Percentiles rank a stretch among this genome's conserved stretches.
Conservation (phyloP, 2,329 filamentous ascomycete genomes). For the Didymosphaeria variabile region DNA sequence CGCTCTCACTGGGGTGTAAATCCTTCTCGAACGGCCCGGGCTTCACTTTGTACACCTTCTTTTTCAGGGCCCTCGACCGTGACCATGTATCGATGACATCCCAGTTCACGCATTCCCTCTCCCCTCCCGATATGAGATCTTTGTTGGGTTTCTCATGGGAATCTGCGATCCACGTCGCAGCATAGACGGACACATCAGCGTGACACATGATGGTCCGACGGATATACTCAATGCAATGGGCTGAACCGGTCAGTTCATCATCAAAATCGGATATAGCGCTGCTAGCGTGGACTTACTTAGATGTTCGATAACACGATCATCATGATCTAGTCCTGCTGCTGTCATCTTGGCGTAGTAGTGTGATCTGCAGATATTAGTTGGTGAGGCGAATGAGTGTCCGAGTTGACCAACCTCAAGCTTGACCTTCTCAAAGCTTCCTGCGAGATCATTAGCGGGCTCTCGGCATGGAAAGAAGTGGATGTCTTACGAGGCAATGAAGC, state of each 20-base stretch:
- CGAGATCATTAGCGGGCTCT: neutral
- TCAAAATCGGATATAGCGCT: neutral
- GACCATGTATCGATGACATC: slow-evolving; percentile 7
- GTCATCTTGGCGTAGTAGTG: slow-evolving; percentile 15
- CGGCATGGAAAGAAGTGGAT: neutral
- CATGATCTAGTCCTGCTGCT: neutral
- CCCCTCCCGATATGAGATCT: slow-evolving; percentile 2
- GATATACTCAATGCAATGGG: slow-evolving; percentile 12
- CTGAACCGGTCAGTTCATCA: neutral
- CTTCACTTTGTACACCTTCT: slow-evolving; percentile 6
- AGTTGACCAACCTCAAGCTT: neutral
- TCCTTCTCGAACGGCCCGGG: slow-evolving; percentile 14
- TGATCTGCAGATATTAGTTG: neutral
- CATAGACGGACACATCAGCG: slow-evolving; percentile 10
- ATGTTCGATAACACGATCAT: slow-evolving; percentile 1
- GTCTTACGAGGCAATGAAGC: slow-evolving; percentile 13
- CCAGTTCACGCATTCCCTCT: slow-evolving; percentile 13
- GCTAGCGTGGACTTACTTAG: neutral
- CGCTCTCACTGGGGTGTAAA: neutral
- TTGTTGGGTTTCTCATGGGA: slow-evolving; percentile 2
- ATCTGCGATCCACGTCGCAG: slow-evolving; percentile 10
- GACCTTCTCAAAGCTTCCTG: slow-evolving; percentile 4
- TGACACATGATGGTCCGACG: slow-evolving; percentile 15
- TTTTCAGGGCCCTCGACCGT: neutral
- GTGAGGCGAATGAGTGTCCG: neutral